Evolutionary conservation across 257 asterid species (phyloP), one percentile per base, ranked within the genome.

Genomic region (Euphrasia confusa): DNA sequence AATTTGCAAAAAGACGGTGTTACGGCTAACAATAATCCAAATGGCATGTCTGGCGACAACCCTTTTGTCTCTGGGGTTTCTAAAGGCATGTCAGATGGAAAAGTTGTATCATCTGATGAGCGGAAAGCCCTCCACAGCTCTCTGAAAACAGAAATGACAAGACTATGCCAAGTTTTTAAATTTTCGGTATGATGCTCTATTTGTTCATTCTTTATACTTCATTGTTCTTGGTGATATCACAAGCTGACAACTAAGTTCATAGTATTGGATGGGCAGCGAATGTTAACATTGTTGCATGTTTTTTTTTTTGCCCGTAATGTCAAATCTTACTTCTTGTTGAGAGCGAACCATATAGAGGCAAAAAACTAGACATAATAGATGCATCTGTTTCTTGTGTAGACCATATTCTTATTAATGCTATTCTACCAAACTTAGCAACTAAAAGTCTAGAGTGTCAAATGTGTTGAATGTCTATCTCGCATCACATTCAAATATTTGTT

Each of bases 131-230:
- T 75, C 63, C 75, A 80, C 49, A 54, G 60, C 55, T 74, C 63
- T 75, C 80, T 85, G 74, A 82, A 69, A 48, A 78, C 62, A 61
- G 81, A 77, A 67, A 60, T 78, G 52, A 61, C 49, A 21, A 76
- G 68, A 70, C 74, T 85, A 10, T 79, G 86, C 72, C 73, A 77
- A 69, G 67, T 69, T 74, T 84, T 85, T 37, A 75, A 80, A 61
- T 77, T 88, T 68, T 55, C 94, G 88, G 98, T 91, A 88, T 63
- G 24, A 61, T 55, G 48, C 72, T 80, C 69, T 65, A 62, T 26
- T 64, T 54, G 40, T 28, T 4, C 26, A n/a, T 49, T 66, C 61
- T 54, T 40, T 53, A 18, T 67, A 53, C 15, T 54, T 54, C 15
- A 54, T 17, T 54, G 68, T 62, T 35, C 21, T 26, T 37, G 56